Base-by-base conservation (phyloP, 805 yeast species). In the Jamesozyma gamospora region DNA sequence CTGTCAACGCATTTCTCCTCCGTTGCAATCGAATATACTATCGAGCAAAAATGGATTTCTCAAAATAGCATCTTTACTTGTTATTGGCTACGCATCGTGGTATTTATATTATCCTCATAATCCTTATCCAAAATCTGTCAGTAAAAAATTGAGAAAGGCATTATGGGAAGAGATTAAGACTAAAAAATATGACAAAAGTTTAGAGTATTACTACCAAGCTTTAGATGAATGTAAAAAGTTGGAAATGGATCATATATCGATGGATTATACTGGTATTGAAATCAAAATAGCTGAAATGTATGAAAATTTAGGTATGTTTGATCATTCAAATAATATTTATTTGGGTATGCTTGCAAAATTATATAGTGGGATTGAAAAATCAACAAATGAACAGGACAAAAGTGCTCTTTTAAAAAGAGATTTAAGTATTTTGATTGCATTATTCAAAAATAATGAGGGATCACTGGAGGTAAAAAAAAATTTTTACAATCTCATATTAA, bases 231-330 rank as follows among this genome's bases (percentile, higher is more conserved):
- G 85, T 32, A 71, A 75, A 28, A 63, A 67, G 16, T 60, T 74
- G 32, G 33, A 40, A 4, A 57, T 85, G 64, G 71, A 74, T 45
- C 70, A 69, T 8, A 49, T 80, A 17, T 67, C 75, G 39, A 87
- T 83, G 49, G 87, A 82, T 49, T 86, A 82, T 55, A 86, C 96
- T 0, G 96, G 96, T 0, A 74, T 87, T 38, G 92, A 86, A 51
- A 66, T 87, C 54, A 84, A 87, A 50, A 65, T 83, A 26, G 94
- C 79, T 9, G 94, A 86, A 53, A 79, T 85, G 85, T 82, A 75
- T 55, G 94, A 84, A 51, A 66, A 79, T 28, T 61, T 85, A 50
- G 69, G 67, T n/a, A 67, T 71, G 74, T 45, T 50, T 16, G 70
- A 71, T 9, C 80, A 78, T 36, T 92, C 94, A 1, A 65, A 73